A percentile compares a stretch with the other conserved stretches of the same genome.
These are phyloP conservation scores for Aethionema arabicum DNA, from an alignment of 345 rosid species.

Conservation along the genomic window DNA sequence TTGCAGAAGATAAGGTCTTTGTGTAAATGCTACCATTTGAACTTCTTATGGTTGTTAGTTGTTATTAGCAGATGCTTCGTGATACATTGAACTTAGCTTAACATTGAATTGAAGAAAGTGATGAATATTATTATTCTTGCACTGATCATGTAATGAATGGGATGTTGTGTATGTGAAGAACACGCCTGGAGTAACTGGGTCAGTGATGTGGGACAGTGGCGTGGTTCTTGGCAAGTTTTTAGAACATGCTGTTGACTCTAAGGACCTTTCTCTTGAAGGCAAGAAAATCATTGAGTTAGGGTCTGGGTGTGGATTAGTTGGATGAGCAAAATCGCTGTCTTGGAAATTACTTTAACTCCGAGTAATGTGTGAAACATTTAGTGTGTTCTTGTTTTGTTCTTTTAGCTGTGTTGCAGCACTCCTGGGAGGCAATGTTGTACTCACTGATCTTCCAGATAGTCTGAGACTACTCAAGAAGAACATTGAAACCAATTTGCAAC, in stretches of 20 bases:
- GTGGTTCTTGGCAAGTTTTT: slow-evolving; percentile 82
- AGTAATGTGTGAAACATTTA: background rate
- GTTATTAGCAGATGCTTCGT: background rate
- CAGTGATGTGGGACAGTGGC: slow-evolving; percentile 97
- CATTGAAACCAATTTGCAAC: slow-evolving; percentile 52
- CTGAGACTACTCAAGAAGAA: slow-evolving; percentile 76
- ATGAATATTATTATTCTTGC: slow-evolving; percentile 4
- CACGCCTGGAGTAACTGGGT: slow-evolving; percentile 85
- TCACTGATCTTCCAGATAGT: slow-evolving; percentile 92
- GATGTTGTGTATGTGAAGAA: slow-evolving; percentile 41
- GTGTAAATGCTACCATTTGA: background rate
- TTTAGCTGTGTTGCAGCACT: slow-evolving; percentile 82
- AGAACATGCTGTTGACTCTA: slow-evolving; percentile 83
- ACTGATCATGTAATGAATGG: background rate
- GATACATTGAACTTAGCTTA: background rate
- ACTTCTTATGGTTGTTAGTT: background rate
- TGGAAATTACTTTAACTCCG: background rate
- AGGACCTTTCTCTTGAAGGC: slow-evolving; percentile 60
- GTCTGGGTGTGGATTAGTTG: slow-evolving; percentile 93
- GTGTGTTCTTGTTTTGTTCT: slow-evolving; percentile 16
- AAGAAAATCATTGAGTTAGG: slow-evolving; percentile 86
- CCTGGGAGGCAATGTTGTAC: slow-evolving; percentile 72
- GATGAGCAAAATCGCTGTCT: slow-evolving; percentile 44
- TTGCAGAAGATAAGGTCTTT: background rate
- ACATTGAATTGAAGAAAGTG: slow-evolving; percentile 9